Conservation (phyloP, 2,329 filamentous ascomycete genomes). For the Colletotrichum sp. region DNA sequence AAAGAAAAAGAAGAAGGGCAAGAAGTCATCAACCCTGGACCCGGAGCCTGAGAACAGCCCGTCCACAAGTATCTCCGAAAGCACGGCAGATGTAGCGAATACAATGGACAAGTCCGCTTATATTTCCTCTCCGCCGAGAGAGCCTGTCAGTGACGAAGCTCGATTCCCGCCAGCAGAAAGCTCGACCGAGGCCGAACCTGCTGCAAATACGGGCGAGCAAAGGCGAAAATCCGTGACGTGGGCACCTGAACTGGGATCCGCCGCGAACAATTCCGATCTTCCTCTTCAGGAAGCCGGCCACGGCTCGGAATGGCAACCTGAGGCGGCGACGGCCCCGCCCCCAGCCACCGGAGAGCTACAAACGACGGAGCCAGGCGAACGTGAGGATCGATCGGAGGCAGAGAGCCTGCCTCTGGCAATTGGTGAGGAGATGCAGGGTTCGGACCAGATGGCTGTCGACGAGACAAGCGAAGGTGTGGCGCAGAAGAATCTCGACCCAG, state of each 20-base stretch:
- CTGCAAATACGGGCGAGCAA: conserved; percentile 5
- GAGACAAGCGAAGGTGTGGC: neutral
- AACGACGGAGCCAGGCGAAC: neutral
- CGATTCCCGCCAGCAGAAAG: conserved; percentile 4
- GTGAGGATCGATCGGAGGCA: neutral
- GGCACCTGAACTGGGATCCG: conserved; percentile 11
- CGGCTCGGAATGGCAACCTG: neutral
- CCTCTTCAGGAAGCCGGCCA: neutral
- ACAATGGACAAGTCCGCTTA: conserved; percentile 23
- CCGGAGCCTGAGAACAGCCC: conserved; percentile 19
- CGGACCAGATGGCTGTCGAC: neutral
- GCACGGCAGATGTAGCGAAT: conserved; percentile 22
- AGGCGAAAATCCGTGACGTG: conserved; percentile 19
- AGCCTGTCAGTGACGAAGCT: conserved; percentile 17
- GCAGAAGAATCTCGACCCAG: conserved; percentile 3
- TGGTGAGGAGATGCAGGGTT: neutral
- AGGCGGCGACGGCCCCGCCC: neutral
- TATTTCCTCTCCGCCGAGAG: conserved; percentile 16
- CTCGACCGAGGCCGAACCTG: conserved; percentile 1
- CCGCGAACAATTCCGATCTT: neutral
- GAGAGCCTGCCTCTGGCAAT: neutral
- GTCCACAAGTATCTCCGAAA: conserved; percentile 17
- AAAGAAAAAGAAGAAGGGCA: conserved; percentile 44
- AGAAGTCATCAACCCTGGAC: conserved; percentile 20
- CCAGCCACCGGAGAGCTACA: neutral